phyloP scores from a whole-genome alignment of 345 rosid genomes.

The Microcos paniculata region DNA sequence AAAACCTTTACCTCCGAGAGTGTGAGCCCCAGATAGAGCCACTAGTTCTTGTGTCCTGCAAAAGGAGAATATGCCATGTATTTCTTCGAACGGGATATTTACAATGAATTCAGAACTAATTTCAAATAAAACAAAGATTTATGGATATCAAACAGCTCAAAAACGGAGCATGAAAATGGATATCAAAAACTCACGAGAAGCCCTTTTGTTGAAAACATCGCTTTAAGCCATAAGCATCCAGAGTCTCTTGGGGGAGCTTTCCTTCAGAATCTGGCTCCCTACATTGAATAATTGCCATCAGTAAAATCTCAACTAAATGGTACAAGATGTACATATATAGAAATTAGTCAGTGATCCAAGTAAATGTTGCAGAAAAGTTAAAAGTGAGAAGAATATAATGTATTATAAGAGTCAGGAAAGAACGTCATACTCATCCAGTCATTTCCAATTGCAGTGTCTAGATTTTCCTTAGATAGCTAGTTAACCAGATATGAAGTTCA shows the following conservation, averaged over 20 bases:
- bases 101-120: not conserved
- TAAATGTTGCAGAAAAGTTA: not conserved
- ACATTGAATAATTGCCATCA: constrained; percentile 9
- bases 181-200: constrained; percentile 64
- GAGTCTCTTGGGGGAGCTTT: constrained; percentile 74
- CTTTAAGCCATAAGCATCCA: constrained; percentile 70
- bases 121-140: not conserved
- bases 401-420: not conserved
- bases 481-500: not conserved
- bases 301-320: not conserved
- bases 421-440: not conserved
- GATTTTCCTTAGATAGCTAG: not conserved
- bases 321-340: not conserved
- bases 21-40: constrained; percentile 89
- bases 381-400: not conserved
- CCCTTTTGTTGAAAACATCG: constrained; percentile 79
- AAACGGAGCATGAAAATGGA: not conserved
- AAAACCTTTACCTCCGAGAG: constrained; percentile 86
- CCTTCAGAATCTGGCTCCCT: constrained; percentile 86
- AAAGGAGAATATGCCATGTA: not conserved
- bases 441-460: not conserved
- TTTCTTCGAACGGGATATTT: constrained; percentile 1
- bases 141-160: not conserved
- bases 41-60: constrained; percentile 78
- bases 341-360: not conserved